Evolutionary conservation across 2,329 filamentous ascomycete genomes (phyloP), one percentile per base, ranked within the genome.

Genomic region (Tolypocladium album): DNA sequence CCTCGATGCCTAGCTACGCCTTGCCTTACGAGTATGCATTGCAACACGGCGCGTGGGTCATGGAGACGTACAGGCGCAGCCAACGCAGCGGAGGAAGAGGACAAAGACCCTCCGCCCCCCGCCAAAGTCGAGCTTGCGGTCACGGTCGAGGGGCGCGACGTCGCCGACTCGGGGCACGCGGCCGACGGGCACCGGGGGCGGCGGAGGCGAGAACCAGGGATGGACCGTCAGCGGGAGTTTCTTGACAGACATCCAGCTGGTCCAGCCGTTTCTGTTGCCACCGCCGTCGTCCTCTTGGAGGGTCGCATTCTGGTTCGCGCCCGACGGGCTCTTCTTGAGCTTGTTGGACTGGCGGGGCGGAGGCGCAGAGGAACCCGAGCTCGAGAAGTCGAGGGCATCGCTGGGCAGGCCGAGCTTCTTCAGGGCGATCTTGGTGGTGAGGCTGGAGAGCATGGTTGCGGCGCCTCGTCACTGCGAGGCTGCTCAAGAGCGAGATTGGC

Each of bases 371-470:
- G 69, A 68, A 68, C 40, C 59, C 62, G 36, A 38, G 60, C 47
- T 64, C 42, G 68, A 63, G 38, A 76, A 71, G 58, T 79, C 73
- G 60, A 85, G 71, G 55, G 77, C 70, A 64, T 84, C 74, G 70
- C 75, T 79, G 45, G 79, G 76, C 59, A 85, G 69, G 67, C 83
- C 82, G 57, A 77, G 77, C 68, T 82, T 84, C 64, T 77, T 82
- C 65, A 86, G 75, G 62, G 82, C 83, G 64, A 85, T 72, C 70
- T 85, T 85, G 55, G 82, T 82, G 20, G 79, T 78, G 60, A 86
- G 71, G 64, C 75, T 79, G 66, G 79, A 78, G 67, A 85, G 78
- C 82, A 85, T 85, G 59, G 67, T 72, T 59, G 55, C 45, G 31
- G 45, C 15, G 56, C 38, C 27, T 20, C 7, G 47, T 42, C 34